phyloP scores from a whole-genome alignment of 805 yeast species.

The Ogataea nonfermentans region DNA sequence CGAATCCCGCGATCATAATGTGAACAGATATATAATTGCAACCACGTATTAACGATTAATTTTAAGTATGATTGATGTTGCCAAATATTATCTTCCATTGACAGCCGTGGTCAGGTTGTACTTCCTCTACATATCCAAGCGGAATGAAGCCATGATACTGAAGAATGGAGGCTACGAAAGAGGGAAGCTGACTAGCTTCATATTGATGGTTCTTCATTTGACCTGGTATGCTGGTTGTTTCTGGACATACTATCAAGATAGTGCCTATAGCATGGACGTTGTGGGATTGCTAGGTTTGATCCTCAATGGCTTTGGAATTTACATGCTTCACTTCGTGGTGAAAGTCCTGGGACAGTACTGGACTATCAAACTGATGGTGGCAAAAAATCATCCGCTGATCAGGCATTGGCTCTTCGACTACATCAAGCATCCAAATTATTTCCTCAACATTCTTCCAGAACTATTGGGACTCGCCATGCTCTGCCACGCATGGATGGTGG shows the following conservation, averaged over 20 bases:
- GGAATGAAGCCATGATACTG: constrained; percentile 11
- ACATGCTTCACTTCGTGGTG: constrained; percentile 10
- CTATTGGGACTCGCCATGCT: constrained; percentile 12
- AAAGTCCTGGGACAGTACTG: constrained; percentile 14
- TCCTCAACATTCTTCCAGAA: constrained; percentile 16
- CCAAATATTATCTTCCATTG: constrained; percentile 4
- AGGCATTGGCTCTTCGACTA: constrained; percentile 14
- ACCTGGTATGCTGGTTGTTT: constrained; percentile 10
- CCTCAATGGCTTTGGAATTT: constrained; percentile 12
- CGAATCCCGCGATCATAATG: too few relatives aligned
- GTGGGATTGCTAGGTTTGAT: constrained; percentile 4
- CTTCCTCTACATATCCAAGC: constrained; percentile 9
- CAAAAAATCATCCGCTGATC: constrained; percentile 17
- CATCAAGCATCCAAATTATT: constrained; percentile 18
- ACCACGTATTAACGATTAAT: too few relatives aligned
- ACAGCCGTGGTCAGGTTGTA: constrained; percentile 2
- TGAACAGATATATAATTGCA: too few relatives aligned
- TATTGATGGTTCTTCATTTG: constrained; percentile 8
- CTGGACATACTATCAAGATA: not conserved
- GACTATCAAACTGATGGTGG: constrained; percentile 19
- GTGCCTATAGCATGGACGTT: constrained; percentile 4
- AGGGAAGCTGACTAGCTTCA: constrained; percentile 9
- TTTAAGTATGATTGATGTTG: not conserved
- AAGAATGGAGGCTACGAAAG: constrained; percentile 15
- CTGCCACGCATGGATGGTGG: constrained; percentile 12